Percentiles rank a stretch among this genome's conserved stretches.
These are phyloP conservation scores for Myxozyma vanderwaltii DNA, from an alignment of 805 yeast species.

Conservation along the genomic window DNA sequence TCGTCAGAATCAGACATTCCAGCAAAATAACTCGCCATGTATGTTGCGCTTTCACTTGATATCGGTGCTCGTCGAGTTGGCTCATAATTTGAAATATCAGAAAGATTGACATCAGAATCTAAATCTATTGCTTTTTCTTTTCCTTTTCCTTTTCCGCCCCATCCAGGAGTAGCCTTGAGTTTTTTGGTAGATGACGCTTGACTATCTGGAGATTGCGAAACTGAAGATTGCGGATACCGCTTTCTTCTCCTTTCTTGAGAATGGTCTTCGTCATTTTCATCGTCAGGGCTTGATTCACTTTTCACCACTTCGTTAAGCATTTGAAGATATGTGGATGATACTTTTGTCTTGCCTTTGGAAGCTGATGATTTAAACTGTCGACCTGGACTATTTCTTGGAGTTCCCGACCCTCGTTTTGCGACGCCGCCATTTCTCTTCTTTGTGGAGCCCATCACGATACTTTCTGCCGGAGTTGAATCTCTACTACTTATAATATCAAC, in stretches of 20 bases:
- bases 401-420: not conserved
- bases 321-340: conserved; percentile 23
- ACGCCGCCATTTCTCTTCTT: conserved; percentile 4
- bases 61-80: conserved; percentile 1
- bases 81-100: not conserved
- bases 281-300: not conserved
- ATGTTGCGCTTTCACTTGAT: conserved; percentile 10
- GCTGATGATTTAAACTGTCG: not conserved
- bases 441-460: not conserved
- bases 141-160: conserved; percentile 18
- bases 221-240: not conserved
- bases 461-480: not conserved
- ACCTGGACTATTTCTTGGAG: not conserved
- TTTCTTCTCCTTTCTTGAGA: not conserved
- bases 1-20: conserved; percentile 10
- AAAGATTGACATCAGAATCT: conserved; percentile 3
- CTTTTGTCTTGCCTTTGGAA: not conserved
- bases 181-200: not conserved
- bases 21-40: conserved; percentile 12
- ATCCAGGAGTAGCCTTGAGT: not conserved
- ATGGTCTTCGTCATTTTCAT: not conserved
- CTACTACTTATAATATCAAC: not conserved
- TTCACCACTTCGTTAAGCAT: conserved; percentile 26
- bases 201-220: not conserved
- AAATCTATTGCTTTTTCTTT: conserved; percentile 11